Evolutionary conservation across 371 early-diverging fungal species (phyloP).

Genomic region (Apophysomyces variabilis): DNA sequence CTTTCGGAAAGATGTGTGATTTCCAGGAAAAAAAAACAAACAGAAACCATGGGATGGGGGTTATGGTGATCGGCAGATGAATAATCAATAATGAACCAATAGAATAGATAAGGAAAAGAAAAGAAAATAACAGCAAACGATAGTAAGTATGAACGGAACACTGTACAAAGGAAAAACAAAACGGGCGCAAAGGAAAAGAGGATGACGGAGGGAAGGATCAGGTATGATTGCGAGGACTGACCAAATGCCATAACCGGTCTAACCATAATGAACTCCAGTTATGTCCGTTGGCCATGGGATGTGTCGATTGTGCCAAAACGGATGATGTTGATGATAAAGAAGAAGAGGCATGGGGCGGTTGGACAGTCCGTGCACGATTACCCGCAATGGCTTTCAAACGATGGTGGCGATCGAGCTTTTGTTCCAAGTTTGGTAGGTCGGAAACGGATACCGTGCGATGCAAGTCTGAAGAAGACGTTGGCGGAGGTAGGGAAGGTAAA

Average conservation of each 20-base stretch:
- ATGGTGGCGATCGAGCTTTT: not conserved
- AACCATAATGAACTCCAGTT: not conserved
- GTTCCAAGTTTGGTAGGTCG: not conserved
- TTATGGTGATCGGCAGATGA: too few species aligned
- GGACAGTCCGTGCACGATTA: constrained; percentile 3
- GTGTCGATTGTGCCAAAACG: not conserved
- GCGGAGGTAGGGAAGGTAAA: too few species aligned
- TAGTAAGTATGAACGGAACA: not conserved
- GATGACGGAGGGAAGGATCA: not conserved
- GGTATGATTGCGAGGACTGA: not conserved
- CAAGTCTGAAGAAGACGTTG: not conserved
- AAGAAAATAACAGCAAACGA: not conserved
- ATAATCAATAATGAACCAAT: too few species aligned
- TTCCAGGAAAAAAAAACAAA: too few species aligned
- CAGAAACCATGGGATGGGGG: too few species aligned
- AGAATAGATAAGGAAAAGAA: not conserved
- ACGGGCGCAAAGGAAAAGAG: not conserved
- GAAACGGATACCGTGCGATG: not conserved
- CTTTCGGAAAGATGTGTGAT: too few species aligned
- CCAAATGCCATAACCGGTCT: not conserved
- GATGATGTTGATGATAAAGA: not conserved
- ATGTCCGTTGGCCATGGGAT: not conserved
- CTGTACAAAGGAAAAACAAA: constrained; percentile 4
- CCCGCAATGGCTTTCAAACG: constrained; percentile 4
- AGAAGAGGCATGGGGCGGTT: not conserved